Evolutionary conservation across 441 rosid genomes (phyloP).

Genomic region (Melastoma candidum): DNA sequence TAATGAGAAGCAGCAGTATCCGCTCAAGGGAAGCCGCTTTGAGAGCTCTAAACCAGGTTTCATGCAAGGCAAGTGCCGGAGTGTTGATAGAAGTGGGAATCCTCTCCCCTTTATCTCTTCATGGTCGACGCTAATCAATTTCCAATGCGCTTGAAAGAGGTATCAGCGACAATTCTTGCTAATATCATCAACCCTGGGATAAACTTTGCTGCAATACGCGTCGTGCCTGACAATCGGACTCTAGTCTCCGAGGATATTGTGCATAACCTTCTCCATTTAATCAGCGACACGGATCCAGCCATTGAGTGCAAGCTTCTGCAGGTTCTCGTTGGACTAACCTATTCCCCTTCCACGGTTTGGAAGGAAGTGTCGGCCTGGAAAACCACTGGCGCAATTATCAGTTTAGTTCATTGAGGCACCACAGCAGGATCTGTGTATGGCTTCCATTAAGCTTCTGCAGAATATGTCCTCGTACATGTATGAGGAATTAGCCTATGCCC

Average conservation of each 20-base stretch:
- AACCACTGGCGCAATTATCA: constrained; percentile 18
- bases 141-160: constrained; percentile 27
- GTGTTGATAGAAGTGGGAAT: constrained; percentile 74
- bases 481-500: constrained; percentile 70
- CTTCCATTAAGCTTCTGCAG: constrained; percentile 79
- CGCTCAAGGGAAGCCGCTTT: constrained; percentile 77
- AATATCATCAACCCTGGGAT: constrained; percentile 71
- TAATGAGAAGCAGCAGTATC: constrained; percentile 63
- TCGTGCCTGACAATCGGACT: constrained; percentile 64
- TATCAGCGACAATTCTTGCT: constrained; percentile 89
- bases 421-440: constrained; percentile 69
- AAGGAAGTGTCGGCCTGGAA: constrained; percentile 73
- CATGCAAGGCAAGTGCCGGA: constrained; percentile 70
- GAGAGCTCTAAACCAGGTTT: constrained; percentile 81
- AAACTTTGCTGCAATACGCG: constrained; percentile 52
- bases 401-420: constrained; percentile 95
- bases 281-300: constrained; percentile 95
- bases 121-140: constrained; percentile 55
- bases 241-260: constrained; percentile 78
- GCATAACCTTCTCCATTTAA: constrained; percentile 69
- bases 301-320: constrained; percentile 93
- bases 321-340: constrained; percentile 90
- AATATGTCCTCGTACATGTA: constrained; percentile 80
- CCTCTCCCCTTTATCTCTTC: constrained; percentile 84
- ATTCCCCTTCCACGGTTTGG: constrained; percentile 43